A percentile compares a stretch with the other conserved stretches of the same genome.
Evolutionary conservation across 495 filamentous ascomycete species (phyloP).

Genomic region (Aspergillus baeticus): DNA sequence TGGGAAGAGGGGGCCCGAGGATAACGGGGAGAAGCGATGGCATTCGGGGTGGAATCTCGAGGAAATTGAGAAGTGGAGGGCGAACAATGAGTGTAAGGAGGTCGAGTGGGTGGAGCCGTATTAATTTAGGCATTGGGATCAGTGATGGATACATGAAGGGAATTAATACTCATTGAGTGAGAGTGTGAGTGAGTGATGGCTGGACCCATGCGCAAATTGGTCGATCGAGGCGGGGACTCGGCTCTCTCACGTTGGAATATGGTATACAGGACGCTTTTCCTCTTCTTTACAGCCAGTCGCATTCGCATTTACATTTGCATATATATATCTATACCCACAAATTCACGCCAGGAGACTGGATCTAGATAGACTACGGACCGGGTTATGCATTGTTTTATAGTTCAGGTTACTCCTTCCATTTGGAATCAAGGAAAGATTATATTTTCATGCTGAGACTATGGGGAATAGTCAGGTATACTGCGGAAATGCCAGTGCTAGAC

Average conservation of each 20-base stretch:
- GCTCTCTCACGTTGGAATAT: too few species aligned
- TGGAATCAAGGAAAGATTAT: too few species aligned
- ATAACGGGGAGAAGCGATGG: constrained; percentile 2
- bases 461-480: neutral
- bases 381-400: too few species aligned
- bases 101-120: constrained; percentile 15
- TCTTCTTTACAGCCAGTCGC: too few species aligned
- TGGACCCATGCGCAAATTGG: too few species aligned
- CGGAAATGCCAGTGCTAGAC: neutral
- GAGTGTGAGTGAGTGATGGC: neutral
- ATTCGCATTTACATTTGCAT: too few species aligned
- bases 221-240: too few species aligned
- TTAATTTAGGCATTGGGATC: neutral
- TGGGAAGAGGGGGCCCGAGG: constrained; percentile 4
- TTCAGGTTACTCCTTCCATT: too few species aligned
- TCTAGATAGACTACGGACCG: too few species aligned
- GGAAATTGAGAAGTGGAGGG: constrained; percentile 15
- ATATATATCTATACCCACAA: too few species aligned
- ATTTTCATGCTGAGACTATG: neutral
- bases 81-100: constrained; percentile 5
- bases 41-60: constrained; percentile 15
- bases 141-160: neutral
- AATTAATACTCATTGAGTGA: neutral
- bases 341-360: too few species aligned
- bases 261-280: too few species aligned